Evolutionary conservation across 129 eudicot species (phyloP).

Genomic region (Tagetes patula): DNA sequence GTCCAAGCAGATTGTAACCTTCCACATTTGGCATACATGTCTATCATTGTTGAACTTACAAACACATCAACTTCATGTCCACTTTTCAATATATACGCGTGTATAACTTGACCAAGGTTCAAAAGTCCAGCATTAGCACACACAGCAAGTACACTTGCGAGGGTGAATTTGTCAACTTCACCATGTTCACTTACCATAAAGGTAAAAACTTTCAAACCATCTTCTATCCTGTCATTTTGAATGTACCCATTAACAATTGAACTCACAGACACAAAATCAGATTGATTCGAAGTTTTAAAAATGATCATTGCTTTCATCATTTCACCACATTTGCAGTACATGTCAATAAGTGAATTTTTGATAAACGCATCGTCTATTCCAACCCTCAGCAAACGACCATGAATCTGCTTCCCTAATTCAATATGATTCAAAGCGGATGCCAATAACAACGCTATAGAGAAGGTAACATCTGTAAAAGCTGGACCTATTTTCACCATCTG

Average conservation of each 20-base stretch:
- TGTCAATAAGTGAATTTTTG: conserved; percentile 61
- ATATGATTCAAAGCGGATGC: conserved; percentile 45
- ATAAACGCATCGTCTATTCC: conserved; percentile 48
- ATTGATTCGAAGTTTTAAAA: conserved; percentile 32
- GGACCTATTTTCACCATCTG: conserved; percentile 51
- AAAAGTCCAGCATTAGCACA: conserved; percentile 56
- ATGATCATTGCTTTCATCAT: conserved; percentile 48
- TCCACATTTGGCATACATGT: conserved; percentile 88
- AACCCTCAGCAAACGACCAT: conserved; percentile 42
- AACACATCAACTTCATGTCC: conserved; percentile 50
- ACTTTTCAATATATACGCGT: conserved; percentile 46
- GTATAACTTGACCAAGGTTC: conserved; percentile 71
- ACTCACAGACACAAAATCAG: conserved; percentile 42
- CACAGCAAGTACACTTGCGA: conserved; percentile 57
- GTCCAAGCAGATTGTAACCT: conserved; percentile 40
- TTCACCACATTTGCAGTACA: conserved; percentile 68
- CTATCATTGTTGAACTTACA: conserved; percentile 65
- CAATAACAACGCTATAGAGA: conserved; percentile 58
- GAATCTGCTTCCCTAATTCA: conserved; percentile 63
- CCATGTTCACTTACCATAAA: conserved; percentile 41
- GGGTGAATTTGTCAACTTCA: conserved; percentile 53
- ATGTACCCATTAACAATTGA: conserved; percentile 55
- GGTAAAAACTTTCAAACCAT: conserved; percentile 46
- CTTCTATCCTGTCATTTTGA: conserved; percentile 48
- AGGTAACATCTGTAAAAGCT: conserved; percentile 46